Evolutionary conservation across 2,329 filamentous ascomycete species (phyloP).

Genomic region (Fragosphaeria purpurea): DNA sequence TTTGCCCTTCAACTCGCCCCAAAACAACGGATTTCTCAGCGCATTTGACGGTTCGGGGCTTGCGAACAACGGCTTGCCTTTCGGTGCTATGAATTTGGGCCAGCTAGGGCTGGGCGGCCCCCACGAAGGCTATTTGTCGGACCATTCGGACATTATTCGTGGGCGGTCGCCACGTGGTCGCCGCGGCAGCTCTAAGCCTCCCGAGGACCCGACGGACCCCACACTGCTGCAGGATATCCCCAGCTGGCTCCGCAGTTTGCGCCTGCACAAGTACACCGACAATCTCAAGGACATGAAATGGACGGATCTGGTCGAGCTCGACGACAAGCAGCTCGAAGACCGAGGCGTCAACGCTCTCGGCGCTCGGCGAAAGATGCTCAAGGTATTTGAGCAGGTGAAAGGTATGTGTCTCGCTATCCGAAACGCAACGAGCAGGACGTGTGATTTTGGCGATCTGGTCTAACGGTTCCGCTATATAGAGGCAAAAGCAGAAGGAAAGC

Average conservation of each 20-base stretch:
- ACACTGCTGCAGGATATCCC: slow-evolving; percentile 88
- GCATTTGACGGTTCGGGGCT: slow-evolving; percentile 74
- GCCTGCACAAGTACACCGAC: slow-evolving; percentile 97
- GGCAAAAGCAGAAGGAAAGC: slow-evolving; percentile 64
- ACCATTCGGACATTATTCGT: slow-evolving; percentile 83
- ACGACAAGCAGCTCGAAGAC: slow-evolving; percentile 86
- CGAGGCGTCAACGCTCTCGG: slow-evolving; percentile 91
- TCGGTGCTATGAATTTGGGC: slow-evolving; percentile 56
- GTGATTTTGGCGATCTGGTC: background rate
- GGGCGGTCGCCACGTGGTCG: slow-evolving; percentile 87
- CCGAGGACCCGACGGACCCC: slow-evolving; percentile 92
- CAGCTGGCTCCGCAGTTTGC: slow-evolving; percentile 85
- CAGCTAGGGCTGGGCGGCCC: slow-evolving; percentile 60
- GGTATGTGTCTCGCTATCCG: slow-evolving; percentile 32
- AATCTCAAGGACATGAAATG: slow-evolving; percentile 96
- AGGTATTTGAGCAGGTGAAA: slow-evolving; percentile 96
- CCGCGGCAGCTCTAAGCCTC: slow-evolving; percentile 90
- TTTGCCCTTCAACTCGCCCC: slow-evolving; percentile 72
- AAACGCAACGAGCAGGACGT: too few relatives aligned
- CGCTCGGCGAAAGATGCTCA: slow-evolving; percentile 93
- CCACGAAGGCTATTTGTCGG: slow-evolving; percentile 81
- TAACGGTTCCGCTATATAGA: slow-evolving; percentile 31
- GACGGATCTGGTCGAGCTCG: slow-evolving; percentile 83
- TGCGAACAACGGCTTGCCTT: slow-evolving; percentile 46
- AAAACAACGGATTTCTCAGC: slow-evolving; percentile 88